Evolutionary conservation across 1,284 basidiomycete species (phyloP), one percentile per base, ranked within the genome.

Genomic region (Athelia psychrophila): DNA sequence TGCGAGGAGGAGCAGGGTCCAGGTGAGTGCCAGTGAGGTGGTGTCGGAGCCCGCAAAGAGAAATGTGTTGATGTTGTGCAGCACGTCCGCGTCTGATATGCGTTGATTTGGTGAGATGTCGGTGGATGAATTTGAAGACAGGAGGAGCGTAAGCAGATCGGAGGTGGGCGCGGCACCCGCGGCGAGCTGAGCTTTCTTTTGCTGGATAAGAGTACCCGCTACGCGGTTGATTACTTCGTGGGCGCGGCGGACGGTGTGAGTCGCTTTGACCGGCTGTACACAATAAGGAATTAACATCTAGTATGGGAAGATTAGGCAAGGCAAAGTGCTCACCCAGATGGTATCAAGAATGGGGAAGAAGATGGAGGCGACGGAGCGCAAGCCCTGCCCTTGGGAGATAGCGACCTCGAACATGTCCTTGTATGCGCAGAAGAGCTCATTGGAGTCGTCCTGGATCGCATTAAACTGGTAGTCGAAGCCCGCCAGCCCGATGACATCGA

Each of bases 1-100:
- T 0, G 91, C 83, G 36, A 94, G 78, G 13, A 90, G 75, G 53
- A 81, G 71, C 22, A 94, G 68, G 2, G 84, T 83, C 91, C 91
- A 94, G 0, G 88, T 87, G 47, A 92, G 71, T 10, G 84, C 78
- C 24, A 93, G 79, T 2, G 88, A 88, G 12, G 87, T 88, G 0
- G 92, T 92, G 61, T 94, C 91, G 3, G 89, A 89, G 12, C 91
- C 91, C 15, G 89, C 91, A 67, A 93, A 91, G 74, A 93, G 83
- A 65, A 93, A 88, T 0, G 91, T 93, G 58, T 90, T 92, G 67
- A 93, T 84, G 57, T 86, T 92, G 60, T 91, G 74, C 30, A 91
- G 72, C 45, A 93, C 84, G 58, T 93, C 91, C 44, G 84, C 81
- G 60, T 93, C 89, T 2, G 89, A 88, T 54, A 94, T 84, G 42